phyloP scores from a whole-genome alignment of 352 stramenopile genomes.

The Aphanomyces euteiches region DNA sequence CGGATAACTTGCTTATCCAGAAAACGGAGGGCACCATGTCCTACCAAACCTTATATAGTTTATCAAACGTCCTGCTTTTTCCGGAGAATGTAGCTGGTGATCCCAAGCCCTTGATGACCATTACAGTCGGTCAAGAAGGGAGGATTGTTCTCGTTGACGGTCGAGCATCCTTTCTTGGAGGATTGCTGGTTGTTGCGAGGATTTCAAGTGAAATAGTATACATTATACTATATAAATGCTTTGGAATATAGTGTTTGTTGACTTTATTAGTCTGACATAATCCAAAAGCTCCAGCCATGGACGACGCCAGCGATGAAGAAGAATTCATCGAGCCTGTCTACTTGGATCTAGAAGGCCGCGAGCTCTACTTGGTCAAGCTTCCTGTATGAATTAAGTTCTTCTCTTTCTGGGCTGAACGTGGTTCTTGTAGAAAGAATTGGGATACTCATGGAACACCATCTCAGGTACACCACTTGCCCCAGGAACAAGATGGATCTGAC shows the following conservation, averaged over 20 bases:
- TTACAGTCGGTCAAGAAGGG: too few relatives aligned
- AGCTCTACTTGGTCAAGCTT: conserved; percentile 85
- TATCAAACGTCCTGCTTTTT: too few relatives aligned
- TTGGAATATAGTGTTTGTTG: background rate
- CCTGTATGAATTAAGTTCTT: conserved; percentile 42
- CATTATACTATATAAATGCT: background rate
- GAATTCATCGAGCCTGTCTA: conserved; percentile 87
- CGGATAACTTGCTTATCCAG: too few relatives aligned
- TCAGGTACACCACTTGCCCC: conserved; percentile 45
- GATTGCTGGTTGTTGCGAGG: too few relatives aligned
- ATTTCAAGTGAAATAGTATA: background rate
- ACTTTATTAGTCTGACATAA: background rate
- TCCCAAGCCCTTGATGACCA: too few relatives aligned
- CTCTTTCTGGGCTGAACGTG: background rate
- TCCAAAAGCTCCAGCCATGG: conserved; percentile 34
- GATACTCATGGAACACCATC: conserved; percentile 75
- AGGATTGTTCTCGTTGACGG: too few relatives aligned
- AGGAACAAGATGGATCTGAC: too few relatives aligned
- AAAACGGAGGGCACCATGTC: too few relatives aligned
- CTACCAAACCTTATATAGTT: too few relatives aligned
- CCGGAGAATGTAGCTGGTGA: too few relatives aligned
- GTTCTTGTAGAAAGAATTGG: conserved; percentile 53
- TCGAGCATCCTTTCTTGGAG: too few relatives aligned
- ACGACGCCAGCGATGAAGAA: conserved; percentile 69
- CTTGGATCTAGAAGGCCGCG: conserved; percentile 79